Evolutionary conservation across 1,139 yeast genomes (phyloP), one percentile per base, ranked within the genome.

Genomic region (Barnettozyma hawaiiensis): DNA sequence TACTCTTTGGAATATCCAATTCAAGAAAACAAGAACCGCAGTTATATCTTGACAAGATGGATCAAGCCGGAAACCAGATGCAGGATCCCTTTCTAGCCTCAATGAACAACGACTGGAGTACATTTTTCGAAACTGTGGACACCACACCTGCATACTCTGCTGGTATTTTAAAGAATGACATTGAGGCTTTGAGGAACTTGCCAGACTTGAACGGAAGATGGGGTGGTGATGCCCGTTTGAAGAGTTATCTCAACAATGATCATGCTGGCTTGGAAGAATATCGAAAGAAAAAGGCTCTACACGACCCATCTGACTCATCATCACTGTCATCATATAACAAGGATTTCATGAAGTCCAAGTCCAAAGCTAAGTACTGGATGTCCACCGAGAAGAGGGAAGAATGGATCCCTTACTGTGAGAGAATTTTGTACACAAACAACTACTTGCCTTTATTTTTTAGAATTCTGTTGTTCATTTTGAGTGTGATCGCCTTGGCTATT

Each of bases 371-470:
- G 15, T 78, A 78, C 56, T 80, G 85, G 85, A 75, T 79, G 75
- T 72, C 80, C 46, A 68, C 75, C 37, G 80, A 75, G 47, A 81
- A 80, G 51, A 68, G 82, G 47, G 78, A 76, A 40, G 78, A 78
- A 51, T 75, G 85, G 74, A 66, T 73, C 43, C 90, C 94, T 2
- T 70, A 75, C 22, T 55, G 86, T 18, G 69, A 69, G 44, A 67
- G 79, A 37, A 65, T 83, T 15, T 67, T 89, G 37, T 71, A 86
- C 43, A 78, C 79, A 52, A 86, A 85, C 59, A 94, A 95, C 12
- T 78, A 85, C 53, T 72, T 89, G 8, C 97, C 97, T 1, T 68
- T 92, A 40, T 71, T 85, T 14, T 71, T 90, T 50, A 70, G 97
- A 49, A 65, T 86, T 2, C 67, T 82, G 41, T 85, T 85, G 39